Base-by-base conservation (phyloP, 2,329 filamentous ascomycete species). In the Xylaria sp. region DNA sequence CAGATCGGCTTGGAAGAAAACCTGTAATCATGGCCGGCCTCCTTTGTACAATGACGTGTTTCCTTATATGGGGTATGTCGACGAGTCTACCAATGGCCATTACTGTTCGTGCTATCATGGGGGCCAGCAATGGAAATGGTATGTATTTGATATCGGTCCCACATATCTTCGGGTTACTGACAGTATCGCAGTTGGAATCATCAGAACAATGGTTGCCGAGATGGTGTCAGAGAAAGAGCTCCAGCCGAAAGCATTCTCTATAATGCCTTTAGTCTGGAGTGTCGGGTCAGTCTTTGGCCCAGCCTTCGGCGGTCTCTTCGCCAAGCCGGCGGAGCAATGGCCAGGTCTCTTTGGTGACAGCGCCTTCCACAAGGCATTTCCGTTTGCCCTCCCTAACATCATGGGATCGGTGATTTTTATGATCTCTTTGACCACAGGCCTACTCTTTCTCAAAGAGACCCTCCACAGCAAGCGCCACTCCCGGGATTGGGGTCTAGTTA, bases 181-280 rank as follows among this genome's bases (percentile, higher is more conserved):
- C 44, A 2, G 8, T 17, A 16, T 11, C 41, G n/a, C 29, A 86
- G 88, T 93, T n/a, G 90, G 94, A 1, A 97, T 97, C 57, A 88
- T 97, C 59, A 78, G 92, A 61, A 96, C 91, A 16, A 91, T 94
- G 76, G 92, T 97, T 2, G 93, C 93, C 0, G 93, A 97, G 71
- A 86, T 97, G 81, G 92, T 96, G 1, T 90, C 91, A 0, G 86
- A 94, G 70, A 91, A 83, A 69, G 89, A 92, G 67, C 78, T 96
- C 6, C 93, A 97, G 67, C 92, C 93, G 0, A 80, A 86, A 48
- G 94, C 94, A 0, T 97, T 97, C 71, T 92, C 88, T 60, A 79
- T 97, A 42, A 97, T 97, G 92, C 93, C 93, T 3, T 75, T 97
- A 16, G 90, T 84, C 26, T 97, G 91, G 89, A 92, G 87, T 9